A percentile compares a stretch with the other conserved stretches of the same genome.
These are phyloP conservation scores for Xylaria sp. DNA, from an alignment of 2,329 filamentous ascomycete species.

Conservation along the genomic window DNA sequence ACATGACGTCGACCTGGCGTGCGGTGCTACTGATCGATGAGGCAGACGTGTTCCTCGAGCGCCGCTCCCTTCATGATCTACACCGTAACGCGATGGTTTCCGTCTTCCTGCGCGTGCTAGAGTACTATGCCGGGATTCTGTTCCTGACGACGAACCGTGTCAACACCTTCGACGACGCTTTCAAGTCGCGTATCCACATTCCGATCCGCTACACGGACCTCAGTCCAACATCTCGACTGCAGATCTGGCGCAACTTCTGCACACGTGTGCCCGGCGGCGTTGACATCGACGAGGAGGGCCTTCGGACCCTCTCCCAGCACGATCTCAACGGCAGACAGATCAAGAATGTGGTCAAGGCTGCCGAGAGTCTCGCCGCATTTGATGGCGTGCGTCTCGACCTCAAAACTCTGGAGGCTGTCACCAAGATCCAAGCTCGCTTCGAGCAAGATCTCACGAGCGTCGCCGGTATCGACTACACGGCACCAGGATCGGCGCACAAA, in stretches of 20 bases:
- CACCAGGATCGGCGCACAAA: constrained; percentile 12
- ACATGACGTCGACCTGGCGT: constrained; percentile 56
- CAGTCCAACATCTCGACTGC: constrained; percentile 34
- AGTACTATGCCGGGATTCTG: constrained; percentile 42
- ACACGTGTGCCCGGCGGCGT: constrained; percentile 42
- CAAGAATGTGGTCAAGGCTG: constrained; percentile 49
- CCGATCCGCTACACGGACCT: constrained; percentile 43
- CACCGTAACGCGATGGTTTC: constrained; percentile 42
- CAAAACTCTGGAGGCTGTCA: constrained; percentile 47
- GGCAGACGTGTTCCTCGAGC: constrained; percentile 52
- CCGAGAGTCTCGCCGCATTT: constrained; percentile 50
- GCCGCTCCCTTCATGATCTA: constrained; percentile 44
- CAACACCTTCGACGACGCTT: constrained; percentile 40
- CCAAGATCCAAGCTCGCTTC: constrained; percentile 49
- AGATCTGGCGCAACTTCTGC: constrained; percentile 48
- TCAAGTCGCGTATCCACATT: constrained; percentile 44
- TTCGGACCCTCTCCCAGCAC: constrained; percentile 41
- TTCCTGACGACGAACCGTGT: constrained; percentile 45
- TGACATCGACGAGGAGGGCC: constrained; percentile 36
- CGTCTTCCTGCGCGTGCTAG: constrained; percentile 43
- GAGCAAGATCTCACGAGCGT: constrained; percentile 43
- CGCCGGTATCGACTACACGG: constrained; percentile 20
- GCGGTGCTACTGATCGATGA: constrained; percentile 52
- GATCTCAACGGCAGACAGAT: constrained; percentile 51
- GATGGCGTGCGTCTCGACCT: constrained; percentile 47